These are phyloP conservation scores for Flaveria bidentis DNA, from an alignment of 129 eudicot genomes.

Conservation along the genomic window DNA sequence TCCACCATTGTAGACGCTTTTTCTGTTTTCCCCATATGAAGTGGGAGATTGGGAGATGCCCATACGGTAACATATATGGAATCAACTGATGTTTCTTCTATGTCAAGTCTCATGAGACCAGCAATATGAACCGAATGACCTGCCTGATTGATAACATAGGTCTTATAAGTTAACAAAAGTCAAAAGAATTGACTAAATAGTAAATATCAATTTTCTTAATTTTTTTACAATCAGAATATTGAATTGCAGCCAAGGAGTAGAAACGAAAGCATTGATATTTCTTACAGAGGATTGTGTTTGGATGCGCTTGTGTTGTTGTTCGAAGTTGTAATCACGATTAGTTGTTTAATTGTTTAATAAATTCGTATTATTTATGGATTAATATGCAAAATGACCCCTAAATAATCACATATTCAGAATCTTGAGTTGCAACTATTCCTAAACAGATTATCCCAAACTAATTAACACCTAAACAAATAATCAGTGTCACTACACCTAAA, in stretches of 20 bases:
- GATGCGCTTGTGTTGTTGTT: slow-evolving; percentile 3
- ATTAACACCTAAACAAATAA: neutral
- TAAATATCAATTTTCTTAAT: neutral
- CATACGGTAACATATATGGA: slow-evolving; percentile 85
- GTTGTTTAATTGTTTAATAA: neutral
- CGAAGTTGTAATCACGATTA: neutral
- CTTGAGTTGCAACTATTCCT: neutral
- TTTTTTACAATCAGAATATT: neutral
- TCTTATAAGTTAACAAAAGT: slow-evolving; percentile 4
- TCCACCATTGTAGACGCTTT: slow-evolving; percentile 59
- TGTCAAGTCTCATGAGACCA: slow-evolving; percentile 80
- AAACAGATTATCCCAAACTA: neutral
- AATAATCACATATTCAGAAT: slow-evolving; percentile 5
- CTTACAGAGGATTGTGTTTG: neutral
- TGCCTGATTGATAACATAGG: slow-evolving; percentile 43
- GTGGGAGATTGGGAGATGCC: slow-evolving; percentile 81
- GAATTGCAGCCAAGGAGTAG: neutral
- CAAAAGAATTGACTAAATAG: neutral
- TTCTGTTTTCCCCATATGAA: slow-evolving; percentile 94
- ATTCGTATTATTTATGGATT: neutral
- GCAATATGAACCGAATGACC: slow-evolving; percentile 86
- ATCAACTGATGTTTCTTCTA: slow-evolving; percentile 68
- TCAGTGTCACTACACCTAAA: neutral
- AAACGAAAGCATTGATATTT: neutral
- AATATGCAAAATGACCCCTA: neutral